Base-by-base conservation (phyloP, 805 yeast genomes). In the Tetrapisispora pingtungensis region DNA sequence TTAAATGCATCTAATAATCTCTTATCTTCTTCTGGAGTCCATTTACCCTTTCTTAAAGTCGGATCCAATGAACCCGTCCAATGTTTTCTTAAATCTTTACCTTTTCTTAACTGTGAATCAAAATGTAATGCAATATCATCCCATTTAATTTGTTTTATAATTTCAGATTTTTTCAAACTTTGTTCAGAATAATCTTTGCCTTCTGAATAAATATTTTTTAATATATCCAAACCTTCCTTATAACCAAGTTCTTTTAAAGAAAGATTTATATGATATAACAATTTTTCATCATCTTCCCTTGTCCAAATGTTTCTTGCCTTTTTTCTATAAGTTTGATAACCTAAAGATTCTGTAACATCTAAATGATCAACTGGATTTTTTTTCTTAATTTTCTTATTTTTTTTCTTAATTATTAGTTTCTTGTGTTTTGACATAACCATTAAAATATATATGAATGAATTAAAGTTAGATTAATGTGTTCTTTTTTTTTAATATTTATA, bases 41-140 rank as follows among this genome's bases (percentile, higher is more conserved):
- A 89, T 57, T 78, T 77, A 1, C 97, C 97, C 51, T 85, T 84
- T 44, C 78, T 75, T 48, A 89, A 67, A 46, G 71, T 75, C 2
- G 97, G 97, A 61, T 87, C 93, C 34, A 89, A 64, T 1, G 95
- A 85, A 49, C 81, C 82, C 15, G 77, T 68, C 97, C 97, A 89
- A 46, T 97, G 67, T 61, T 87, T 88, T 31, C 87, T 73, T 57
- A 95, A 84, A 58, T 87, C 95, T 54, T 84, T 86, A 12, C 86
- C 73, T 53, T 83, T 80, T 43, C 96, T 68, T 55, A 49, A 70
- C 59, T 70, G 67, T 65, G 53, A 65, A 50, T 55, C 72, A 60
- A 66, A 72, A 56, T 47, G 66, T 51, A 50, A 68, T 51, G 80
- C 74, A 34, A 80, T 70, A 43, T 50, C 48, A 28, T 80, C 84